phyloP scores from a whole-genome alignment of 1,284 basidiomycete species.

The Leccinum insolens region DNA sequence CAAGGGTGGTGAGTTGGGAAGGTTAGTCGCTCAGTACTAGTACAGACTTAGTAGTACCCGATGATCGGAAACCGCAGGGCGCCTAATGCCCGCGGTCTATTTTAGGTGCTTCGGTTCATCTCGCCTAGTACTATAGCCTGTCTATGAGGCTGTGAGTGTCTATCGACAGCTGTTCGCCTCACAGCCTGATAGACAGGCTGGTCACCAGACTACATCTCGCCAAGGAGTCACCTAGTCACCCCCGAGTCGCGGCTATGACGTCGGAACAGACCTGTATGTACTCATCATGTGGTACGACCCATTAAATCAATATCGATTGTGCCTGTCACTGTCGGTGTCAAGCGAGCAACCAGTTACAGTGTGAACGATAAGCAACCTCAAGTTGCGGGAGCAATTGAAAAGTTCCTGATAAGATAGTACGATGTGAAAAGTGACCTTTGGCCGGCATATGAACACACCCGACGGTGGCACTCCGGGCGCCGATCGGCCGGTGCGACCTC shows the following conservation, averaged over 20 bases:
- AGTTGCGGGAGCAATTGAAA: neutral
- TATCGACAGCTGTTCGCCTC: too few relatives aligned
- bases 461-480: neutral
- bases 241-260: neutral
- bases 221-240: neutral
- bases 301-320: neutral
- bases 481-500: neutral
- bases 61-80: neutral
- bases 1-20: neutral
- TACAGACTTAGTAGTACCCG: neutral
- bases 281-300: too few relatives aligned
- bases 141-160: too few relatives aligned
- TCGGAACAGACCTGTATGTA: neutral
- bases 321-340: neutral
- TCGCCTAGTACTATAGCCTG: too few relatives aligned
- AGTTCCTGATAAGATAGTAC: neutral
- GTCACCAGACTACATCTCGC: too few relatives aligned
- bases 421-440: neutral
- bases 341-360: neutral
- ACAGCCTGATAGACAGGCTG: too few relatives aligned
- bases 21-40: neutral
- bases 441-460: neutral
- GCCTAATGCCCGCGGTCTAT: too few relatives aligned
- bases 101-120: too few relatives aligned
- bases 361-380: neutral